Base-by-base conservation (phyloP, 441 rosid genomes). In the Melastoma candidum region DNA sequence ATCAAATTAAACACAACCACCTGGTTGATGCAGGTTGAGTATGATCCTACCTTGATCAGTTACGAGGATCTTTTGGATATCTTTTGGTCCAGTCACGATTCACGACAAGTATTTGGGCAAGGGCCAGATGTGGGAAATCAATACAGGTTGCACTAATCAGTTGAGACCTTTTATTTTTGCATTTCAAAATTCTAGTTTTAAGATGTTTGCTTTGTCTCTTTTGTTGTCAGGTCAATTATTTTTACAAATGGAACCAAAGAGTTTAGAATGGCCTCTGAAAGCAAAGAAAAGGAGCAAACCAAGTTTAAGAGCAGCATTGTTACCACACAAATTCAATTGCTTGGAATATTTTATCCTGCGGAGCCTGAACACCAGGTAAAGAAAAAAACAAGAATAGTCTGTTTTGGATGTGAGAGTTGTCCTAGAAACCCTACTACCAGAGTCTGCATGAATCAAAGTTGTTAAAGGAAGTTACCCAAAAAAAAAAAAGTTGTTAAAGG, bases 81-180 rank as follows among this genome's bases (percentile, higher is more conserved):
- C 12, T 90, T 87, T 50, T 87, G 96, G 97, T 74, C 83, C 27
- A 81, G 78, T 65, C 96, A 90, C 63, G 97, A 90, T 77, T 77
- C 89, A 0, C 77, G 92, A 63, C 95, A 90, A 69, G 92, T 72
- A 6, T 85, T 83, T 72, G 96, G 98, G 14, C 95, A 90, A 68
- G 98, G 96, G 67, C 98, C 96, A 60, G 98, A 90, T 66, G 96
- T 87, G 26, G 98, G 96, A 54, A 66, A 65, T 54, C 84, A 90
- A 46, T 90, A 90, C 77, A 90, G 96, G 98, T 51, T 11, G 46
- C 5, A 11, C 0, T 24, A 32, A 32, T 51, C 41, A 51, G 10
- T 0, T 51, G 55, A 12, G 1, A 0, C 0, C 1, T 3, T 11
- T 27, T 17, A 17, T 17, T 41, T 51, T 51, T 54, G 8, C 32